These are phyloP conservation scores for Rhodomyrtus tomentosa DNA, from an alignment of 345 rosid species.

Conservation along the genomic window DNA sequence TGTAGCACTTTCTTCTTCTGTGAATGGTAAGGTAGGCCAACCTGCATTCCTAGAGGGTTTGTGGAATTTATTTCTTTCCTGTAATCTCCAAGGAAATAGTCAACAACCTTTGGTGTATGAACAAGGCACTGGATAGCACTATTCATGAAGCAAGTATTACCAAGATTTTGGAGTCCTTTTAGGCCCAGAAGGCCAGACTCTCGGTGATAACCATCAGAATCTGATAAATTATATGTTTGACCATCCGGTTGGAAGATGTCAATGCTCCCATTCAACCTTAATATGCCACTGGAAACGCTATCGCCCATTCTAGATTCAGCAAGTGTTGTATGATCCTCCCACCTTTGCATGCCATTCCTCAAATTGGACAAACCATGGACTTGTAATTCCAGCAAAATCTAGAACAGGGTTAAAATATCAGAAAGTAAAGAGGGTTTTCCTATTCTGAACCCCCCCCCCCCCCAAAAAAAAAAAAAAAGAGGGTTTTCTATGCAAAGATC, in stretches of 20 bases:
- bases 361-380: slow-evolving; percentile 47
- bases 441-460: too few species aligned
- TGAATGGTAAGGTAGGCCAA: slow-evolving; percentile 3
- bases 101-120: slow-evolving; percentile 59
- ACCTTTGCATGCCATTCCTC: slow-evolving; percentile 13
- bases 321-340: slow-evolving; percentile 8
- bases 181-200: slow-evolving; percentile 37
- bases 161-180: slow-evolving; percentile 59
- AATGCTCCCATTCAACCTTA: slow-evolving; percentile 20
- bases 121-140: slow-evolving; percentile 63
- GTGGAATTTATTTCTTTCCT: slow-evolving; percentile 39
- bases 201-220: slow-evolving; percentile 12
- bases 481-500: not conserved
- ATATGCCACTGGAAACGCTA: slow-evolving; percentile 8
- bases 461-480: not conserved
- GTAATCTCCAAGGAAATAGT: slow-evolving; percentile 61
- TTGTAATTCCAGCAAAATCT: slow-evolving; percentile 48
- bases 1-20: not conserved
- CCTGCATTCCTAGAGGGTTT: slow-evolving; percentile 61
- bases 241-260: slow-evolving; percentile 4
- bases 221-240: slow-evolving; percentile 5
- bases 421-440: not conserved
- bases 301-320: slow-evolving; percentile 1
- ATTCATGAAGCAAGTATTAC: slow-evolving; percentile 77
- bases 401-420: not conserved